phyloP scores from a whole-genome alignment of 208 protist genomes.

The Acanthamoeba triangularis region DNA sequence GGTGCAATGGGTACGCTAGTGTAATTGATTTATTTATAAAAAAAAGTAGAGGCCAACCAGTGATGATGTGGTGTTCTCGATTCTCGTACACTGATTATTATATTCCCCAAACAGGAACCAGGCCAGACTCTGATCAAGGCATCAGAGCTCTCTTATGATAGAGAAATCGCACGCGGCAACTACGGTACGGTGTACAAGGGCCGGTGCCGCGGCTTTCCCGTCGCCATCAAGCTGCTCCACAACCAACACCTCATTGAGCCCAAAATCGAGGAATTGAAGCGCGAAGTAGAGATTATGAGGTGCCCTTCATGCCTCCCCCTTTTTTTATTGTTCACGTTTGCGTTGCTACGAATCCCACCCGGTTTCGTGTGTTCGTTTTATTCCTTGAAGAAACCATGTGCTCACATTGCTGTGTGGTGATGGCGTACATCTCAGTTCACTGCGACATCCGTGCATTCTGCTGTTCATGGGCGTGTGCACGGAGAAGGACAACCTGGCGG shows the following conservation, averaged over 20 bases:
- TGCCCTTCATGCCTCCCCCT: background rate
- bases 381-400: background rate
- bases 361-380: background rate
- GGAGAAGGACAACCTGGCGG: conserved; percentile 80
- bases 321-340: background rate
- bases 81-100: background rate
- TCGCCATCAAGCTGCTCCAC: conserved; percentile 72
- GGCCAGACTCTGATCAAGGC: conserved; percentile 63
- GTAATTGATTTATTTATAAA: background rate
- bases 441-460: conserved; percentile 87
- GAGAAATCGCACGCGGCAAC: conserved; percentile 11
- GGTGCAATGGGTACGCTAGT: background rate
- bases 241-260: conserved; percentile 70
- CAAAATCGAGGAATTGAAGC: conserved; percentile 68
- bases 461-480: conserved; percentile 89
- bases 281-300: conserved; percentile 67
- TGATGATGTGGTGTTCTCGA: background rate
- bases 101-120: background rate
- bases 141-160: conserved; percentile 29
- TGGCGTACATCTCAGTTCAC: background rate
- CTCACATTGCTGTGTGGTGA: too few relatives aligned
- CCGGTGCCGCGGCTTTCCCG: conserved; percentile 30
- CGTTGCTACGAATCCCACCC: background rate
- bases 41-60: background rate
- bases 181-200: conserved; percentile 69